Conservation (phyloP, 2,329 filamentous ascomycete species). For the Didymosphaeria variabile region DNA sequence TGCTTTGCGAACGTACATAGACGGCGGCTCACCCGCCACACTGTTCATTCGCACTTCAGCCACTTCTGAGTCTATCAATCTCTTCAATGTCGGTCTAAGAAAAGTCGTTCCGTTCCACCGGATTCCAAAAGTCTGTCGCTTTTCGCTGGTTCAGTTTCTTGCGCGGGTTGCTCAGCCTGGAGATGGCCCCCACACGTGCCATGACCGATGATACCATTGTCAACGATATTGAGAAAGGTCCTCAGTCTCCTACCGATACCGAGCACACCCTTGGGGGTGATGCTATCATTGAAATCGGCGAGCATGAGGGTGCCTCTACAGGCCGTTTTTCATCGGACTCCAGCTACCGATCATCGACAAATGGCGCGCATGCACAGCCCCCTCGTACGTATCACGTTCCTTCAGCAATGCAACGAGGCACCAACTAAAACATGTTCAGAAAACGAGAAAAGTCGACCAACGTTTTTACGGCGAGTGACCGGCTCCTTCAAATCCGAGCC, state of each 20-base stretch:
- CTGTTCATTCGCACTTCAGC: constrained; percentile 24
- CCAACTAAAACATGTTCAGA: constrained; percentile 29
- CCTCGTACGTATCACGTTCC: constrained; percentile 38
- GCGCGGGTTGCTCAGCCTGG: constrained; percentile 25
- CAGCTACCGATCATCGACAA: constrained; percentile 22
- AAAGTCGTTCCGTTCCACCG: constrained; percentile 13
- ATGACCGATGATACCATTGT: constrained; percentile 45
- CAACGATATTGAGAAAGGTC: constrained; percentile 32
- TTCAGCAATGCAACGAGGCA: background rate
- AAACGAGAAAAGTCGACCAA: constrained; percentile 34
- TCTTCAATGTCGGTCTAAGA: constrained; percentile 26
- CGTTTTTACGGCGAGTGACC: constrained; percentile 38
- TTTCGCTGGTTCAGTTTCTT: constrained; percentile 17
- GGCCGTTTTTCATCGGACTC: constrained; percentile 23
- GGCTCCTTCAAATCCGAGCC: constrained; percentile 40
- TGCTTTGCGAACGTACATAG: constrained; percentile 32
- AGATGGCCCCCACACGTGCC: constrained; percentile 40
- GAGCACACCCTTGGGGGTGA: constrained; percentile 41
- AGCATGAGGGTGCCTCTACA: constrained; percentile 27
- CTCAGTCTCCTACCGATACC: constrained; percentile 41
- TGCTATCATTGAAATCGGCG: constrained; percentile 42
- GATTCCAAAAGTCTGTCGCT: constrained; percentile 18
- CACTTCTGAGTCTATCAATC: constrained; percentile 26
- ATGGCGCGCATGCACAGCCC: constrained; percentile 40
- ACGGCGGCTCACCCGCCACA: constrained; percentile 35